A percentile compares a stretch with the other conserved stretches of the same genome.
These are phyloP conservation scores for Pseudomonodictys pantanalensis DNA, from an alignment of 495 filamentous ascomycete genomes.

Conservation along the genomic window DNA sequence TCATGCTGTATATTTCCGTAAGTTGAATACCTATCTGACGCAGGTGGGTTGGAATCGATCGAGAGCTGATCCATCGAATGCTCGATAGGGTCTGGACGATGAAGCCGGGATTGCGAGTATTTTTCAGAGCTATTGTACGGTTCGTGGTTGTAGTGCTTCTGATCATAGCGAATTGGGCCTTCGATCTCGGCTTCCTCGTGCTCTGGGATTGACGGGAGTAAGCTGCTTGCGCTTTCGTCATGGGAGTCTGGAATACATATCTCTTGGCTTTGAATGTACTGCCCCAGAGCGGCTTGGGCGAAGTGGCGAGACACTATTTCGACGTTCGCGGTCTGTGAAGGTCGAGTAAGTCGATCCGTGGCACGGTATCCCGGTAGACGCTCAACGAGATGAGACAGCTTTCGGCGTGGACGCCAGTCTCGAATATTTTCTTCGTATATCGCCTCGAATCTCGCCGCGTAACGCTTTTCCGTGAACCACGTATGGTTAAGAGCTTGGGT, in stretches of 20 bases:
- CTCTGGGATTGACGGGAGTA: not conserved
- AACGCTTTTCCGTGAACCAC: conserved; percentile 56
- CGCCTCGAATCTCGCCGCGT: conserved; percentile 45
- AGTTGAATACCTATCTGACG: conserved; percentile 1
- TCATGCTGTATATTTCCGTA: not conserved
- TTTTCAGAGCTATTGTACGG: not conserved
- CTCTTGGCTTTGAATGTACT: not conserved
- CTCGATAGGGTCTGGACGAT: not conserved
- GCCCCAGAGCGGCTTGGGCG: not conserved
- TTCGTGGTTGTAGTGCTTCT: not conserved
- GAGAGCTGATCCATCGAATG: conserved; percentile 1
- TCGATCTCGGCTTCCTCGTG: not conserved
- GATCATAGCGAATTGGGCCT: not conserved
- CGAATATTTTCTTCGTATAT: conserved; percentile 48
- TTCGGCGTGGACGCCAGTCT: conserved; percentile 47
- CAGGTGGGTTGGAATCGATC: not conserved
- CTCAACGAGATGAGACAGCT: conserved; percentile 33
- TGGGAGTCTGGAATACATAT: not conserved
- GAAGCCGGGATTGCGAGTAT: not conserved
- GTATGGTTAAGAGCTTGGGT: conserved; percentile 54
- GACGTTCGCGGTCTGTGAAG: not conserved
- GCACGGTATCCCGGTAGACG: conserved; percentile 2
- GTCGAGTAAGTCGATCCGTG: not conserved
- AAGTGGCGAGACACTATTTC: conserved; percentile 12
- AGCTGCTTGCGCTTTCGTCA: not conserved